phyloP scores from a whole-genome alignment of 2,329 filamentous ascomycete species.

The Ophiostoma populinum region DNA sequence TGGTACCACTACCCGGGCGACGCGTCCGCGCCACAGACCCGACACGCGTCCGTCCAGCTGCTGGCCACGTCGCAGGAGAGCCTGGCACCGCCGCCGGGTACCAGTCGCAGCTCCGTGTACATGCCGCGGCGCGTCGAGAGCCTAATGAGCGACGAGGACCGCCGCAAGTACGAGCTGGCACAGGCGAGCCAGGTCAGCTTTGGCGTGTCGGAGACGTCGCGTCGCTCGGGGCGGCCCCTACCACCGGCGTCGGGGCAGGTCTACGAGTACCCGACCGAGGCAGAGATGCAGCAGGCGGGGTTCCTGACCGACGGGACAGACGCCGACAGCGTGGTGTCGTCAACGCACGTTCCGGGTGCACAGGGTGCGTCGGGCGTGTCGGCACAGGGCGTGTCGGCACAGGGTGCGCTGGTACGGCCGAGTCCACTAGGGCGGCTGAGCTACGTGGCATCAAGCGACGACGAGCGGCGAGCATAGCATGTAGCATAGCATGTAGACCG shows the following conservation, averaged over 20 bases:
- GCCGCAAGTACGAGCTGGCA: slow-evolving; percentile 53
- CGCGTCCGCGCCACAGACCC: too few relatives aligned
- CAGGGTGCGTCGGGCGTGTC: too few relatives aligned
- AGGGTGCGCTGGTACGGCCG: too few relatives aligned
- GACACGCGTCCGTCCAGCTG: too few relatives aligned
- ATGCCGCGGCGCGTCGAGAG: slow-evolving; percentile 53
- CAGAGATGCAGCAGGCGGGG: slow-evolving; percentile 23
- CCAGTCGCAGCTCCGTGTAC: slow-evolving; percentile 37
- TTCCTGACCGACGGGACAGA: slow-evolving; percentile 22
- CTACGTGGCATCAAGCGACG: slow-evolving; percentile 17
- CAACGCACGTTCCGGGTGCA: too few relatives aligned
- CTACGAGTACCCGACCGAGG: slow-evolving; percentile 29
- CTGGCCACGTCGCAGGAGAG: slow-evolving; percentile 15
- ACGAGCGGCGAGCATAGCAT: background rate
- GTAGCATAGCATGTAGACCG: too few relatives aligned
- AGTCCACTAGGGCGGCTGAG: slow-evolving; percentile 23
- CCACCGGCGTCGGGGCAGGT: slow-evolving; percentile 27
- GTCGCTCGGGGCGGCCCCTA: slow-evolving; percentile 18
- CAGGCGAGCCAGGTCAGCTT: slow-evolving; percentile 34
- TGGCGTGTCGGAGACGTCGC: background rate
- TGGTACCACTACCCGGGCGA: slow-evolving; percentile 56
- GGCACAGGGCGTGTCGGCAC: too few relatives aligned
- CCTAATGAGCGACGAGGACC: slow-evolving; percentile 64
- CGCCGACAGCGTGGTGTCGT: background rate
- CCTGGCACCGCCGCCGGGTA: slow-evolving; percentile 14